These are phyloP conservation scores for Polychaeton citri DNA, from an alignment of 2,329 filamentous ascomycete genomes.

Conservation along the genomic window DNA sequence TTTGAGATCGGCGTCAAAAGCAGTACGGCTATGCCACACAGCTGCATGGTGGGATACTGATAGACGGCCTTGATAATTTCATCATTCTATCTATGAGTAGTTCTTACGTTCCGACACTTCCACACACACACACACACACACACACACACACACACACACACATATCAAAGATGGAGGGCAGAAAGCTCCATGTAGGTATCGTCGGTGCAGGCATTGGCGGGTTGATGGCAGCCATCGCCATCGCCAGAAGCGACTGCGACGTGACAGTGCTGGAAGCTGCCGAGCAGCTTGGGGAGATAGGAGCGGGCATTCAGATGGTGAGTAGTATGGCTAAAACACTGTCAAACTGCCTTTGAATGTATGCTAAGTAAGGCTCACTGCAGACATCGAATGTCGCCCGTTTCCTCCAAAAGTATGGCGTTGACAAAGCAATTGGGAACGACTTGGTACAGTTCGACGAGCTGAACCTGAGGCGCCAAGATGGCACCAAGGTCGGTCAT, in stretches of 20 bases:
- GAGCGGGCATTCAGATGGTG: slow-evolving; percentile 7
- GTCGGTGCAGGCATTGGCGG: slow-evolving; percentile 25
- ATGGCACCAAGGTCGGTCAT: slow-evolving; percentile 26
- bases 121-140: no score
- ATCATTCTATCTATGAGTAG: no score
- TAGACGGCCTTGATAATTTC: no score
- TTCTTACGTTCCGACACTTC: no score
- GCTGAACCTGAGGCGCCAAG: slow-evolving; percentile 26
- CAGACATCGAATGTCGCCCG: slow-evolving; percentile 30
- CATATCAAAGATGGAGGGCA: slow-evolving; percentile 5
- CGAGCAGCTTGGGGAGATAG: slow-evolving; percentile 25
- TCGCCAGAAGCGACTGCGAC: slow-evolving; percentile 19
- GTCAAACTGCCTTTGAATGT: slow-evolving; percentile 12
- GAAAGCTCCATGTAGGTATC: slow-evolving; percentile 13
- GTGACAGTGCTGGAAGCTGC: slow-evolving; percentile 28
- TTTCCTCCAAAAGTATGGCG: slow-evolving; percentile 27
- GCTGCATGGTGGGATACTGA: no score
- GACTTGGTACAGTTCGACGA: slow-evolving; percentile 29
- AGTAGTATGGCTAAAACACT: background rate
- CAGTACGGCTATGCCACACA: no score
- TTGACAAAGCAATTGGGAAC: slow-evolving; percentile 27
- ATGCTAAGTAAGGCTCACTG: slow-evolving; percentile 21
- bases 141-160: no score
- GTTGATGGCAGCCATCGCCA: slow-evolving; percentile 26
- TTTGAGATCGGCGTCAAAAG: no score